Evolutionary conservation across 163 green algal species (phyloP), one percentile per base, ranked within the genome.

Genomic region (Chlorella variabilis): DNA sequence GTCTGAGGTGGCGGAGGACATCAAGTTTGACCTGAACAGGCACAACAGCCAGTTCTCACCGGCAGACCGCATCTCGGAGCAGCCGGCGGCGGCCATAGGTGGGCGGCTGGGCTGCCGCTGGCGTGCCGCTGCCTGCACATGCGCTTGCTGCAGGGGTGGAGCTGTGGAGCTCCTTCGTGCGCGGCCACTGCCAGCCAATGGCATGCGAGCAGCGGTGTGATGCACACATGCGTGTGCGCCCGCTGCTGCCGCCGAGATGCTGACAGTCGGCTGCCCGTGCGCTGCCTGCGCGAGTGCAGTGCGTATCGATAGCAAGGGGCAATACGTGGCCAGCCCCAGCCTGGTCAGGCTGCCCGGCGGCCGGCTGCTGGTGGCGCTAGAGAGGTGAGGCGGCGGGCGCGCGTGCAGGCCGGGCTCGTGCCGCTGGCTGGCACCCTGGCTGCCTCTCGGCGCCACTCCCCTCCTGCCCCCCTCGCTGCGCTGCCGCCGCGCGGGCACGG

Each of bases 291-390:
- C 23, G 4, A 36, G 5, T 58, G 71, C 71, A 79, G 71, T 79
- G 27, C 71, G 71, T 54, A 79, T 87, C 21, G 71, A 83, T 23
- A 68, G 42, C 33, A 61, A 67, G 67, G 82, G 75, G 8, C 68
- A 78, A 41, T 87, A 80, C 41, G 48, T 83, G 41, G 83, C 83
- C 27, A 83, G 71, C 23, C 83, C 83, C 31, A 79, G 59, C 49
- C 48, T 87, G 33, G 23, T 75, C 25, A 74, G 62, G 54, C 78
- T 87, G 65, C 62, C 62, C 27, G 51, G 36, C 18, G 83, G 77
- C 20, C 70, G 83, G 23, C 65, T 87, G 62, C 83, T 87, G 33
- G 54, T 49, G 66, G 71, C 83, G 56, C 51, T 84, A 34, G 82
- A 87, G 59, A 39, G 75, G 71, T 82, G 76, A 31, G 76, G 9